phyloP scores from a whole-genome alignment of 352 stramenopile species.

The Phytopythium montanum region DNA sequence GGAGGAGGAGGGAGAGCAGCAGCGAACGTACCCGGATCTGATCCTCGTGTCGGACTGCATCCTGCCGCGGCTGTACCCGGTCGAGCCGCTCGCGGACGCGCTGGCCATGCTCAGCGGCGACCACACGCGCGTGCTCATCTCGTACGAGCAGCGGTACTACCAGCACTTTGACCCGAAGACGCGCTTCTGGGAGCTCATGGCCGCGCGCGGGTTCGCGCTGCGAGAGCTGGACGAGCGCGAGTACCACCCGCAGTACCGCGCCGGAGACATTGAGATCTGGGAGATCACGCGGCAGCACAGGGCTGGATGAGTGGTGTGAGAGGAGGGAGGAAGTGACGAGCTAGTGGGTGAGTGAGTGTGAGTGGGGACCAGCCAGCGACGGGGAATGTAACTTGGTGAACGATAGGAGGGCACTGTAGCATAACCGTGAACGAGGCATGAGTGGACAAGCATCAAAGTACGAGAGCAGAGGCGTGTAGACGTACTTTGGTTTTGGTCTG shows the following conservation, averaged over 20 bases:
- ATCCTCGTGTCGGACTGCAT: conserved; percentile 95
- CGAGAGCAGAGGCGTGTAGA: not conserved
- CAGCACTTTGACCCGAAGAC: conserved; percentile 75
- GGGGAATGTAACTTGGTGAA: conserved; percentile 2
- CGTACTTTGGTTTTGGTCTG: not conserved
- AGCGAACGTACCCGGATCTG: conserved; percentile 46
- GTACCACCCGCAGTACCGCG: conserved; percentile 73
- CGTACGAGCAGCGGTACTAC: conserved; percentile 87
- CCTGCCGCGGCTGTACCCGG: conserved; percentile 94
- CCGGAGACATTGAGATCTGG: conserved; percentile 91
- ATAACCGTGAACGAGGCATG: not conserved
- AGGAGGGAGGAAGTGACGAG: not conserved
- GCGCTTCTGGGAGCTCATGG: conserved; percentile 75
- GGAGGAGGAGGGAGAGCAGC: conserved; percentile 1
- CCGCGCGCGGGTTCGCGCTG: conserved; percentile 38
- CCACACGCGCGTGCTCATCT: conserved; percentile 71
- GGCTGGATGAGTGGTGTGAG: not conserved
- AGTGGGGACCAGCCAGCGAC: not conserved
- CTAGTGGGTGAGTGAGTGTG: not conserved
- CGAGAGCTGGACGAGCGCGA: conserved; percentile 41
- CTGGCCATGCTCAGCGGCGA: conserved; percentile 63
- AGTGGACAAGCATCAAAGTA: not conserved
- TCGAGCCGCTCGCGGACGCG: conserved; percentile 91
- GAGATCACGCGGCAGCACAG: conserved; percentile 23
- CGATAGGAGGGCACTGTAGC: conserved; percentile 10